Base-by-base conservation (phyloP, 768 basidiomycete species). In the Suillus fuscotomentosus region DNA sequence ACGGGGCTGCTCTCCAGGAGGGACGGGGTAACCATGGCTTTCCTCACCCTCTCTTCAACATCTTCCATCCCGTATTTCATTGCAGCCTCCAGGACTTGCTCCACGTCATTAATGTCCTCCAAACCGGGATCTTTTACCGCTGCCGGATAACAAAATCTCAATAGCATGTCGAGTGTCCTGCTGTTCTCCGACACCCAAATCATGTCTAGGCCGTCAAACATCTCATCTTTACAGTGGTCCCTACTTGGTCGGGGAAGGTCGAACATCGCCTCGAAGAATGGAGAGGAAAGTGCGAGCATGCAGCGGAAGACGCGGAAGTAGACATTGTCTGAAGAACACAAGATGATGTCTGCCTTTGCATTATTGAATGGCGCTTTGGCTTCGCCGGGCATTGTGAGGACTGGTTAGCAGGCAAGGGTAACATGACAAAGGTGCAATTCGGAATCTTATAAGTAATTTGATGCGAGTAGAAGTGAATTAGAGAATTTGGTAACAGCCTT, bases 261-360 rank as follows among this genome's bases (percentile, higher is more conserved):
- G 57, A 77, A 76, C 76, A 76, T 76, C 27, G 66, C 65, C 42
- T 73, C 66, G 61, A 76, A 76, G 54, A 76, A 69, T 31, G 75
- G 73, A 6, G 75, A 76, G 20, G 75, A 61, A 36, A 73, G 60
- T 47, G 64, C 65, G 7, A 77, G 65, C 55, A 73, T 24, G 51
- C 76, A 69, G 34, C 76, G 66, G 45, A 72, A 55, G 43, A 72
- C 69, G 27, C 67, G 57, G 45, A 70, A 71, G 47, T 74, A 66
- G 14, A 75, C 60, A 39, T 69, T 55, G 61, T 87, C 86, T 42
- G 82, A 84, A 10, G 86, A 82, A 61, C 81, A 80, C 47, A 87
- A 71, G 65, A 84, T 78, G 47, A 86, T 73, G 63, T 86, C 84
- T 47, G 83, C 82, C 61, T 79, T 78, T 24, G 74, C 73, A 55